Conservation (phyloP, 176 grass and related monocot species). For the Elaeis guineensis region DNA sequence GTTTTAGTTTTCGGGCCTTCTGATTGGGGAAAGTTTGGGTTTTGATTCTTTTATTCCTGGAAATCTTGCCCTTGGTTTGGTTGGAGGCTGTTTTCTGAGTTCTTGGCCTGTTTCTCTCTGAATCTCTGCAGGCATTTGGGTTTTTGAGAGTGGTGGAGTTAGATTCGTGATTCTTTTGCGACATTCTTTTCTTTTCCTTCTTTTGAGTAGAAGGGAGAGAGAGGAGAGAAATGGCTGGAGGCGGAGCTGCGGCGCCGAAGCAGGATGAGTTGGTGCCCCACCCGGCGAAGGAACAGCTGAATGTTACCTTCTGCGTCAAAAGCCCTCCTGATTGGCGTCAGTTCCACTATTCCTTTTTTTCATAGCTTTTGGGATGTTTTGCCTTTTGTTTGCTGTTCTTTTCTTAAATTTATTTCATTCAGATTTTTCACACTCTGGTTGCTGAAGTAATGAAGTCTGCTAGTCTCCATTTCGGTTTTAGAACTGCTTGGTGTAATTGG, state of each 20-base stretch:
- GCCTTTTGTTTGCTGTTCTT: not conserved
- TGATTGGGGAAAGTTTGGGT: too few species aligned
- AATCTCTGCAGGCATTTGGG: too few species aligned
- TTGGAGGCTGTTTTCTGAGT: too few species aligned
- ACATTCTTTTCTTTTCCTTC: too few species aligned
- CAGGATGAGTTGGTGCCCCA: constrained; percentile 82
- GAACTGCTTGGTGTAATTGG: too few species aligned
- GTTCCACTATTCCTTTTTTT: constrained; percentile 9
- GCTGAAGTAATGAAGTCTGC: not conserved
- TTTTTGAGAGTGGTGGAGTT: too few species aligned
- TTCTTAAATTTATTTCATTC: not conserved
- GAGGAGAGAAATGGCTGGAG: constrained; percentile 39
- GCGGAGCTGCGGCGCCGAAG: constrained; percentile 70
- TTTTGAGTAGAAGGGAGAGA: not conserved
- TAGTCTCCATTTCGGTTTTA: not conserved
- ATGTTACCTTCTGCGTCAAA: constrained; percentile 78
- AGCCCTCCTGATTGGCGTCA: constrained; percentile 96
- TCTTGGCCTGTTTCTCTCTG: too few species aligned
- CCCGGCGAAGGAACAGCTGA: constrained; percentile 80
- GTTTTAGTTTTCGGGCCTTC: too few species aligned
- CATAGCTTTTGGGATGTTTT: constrained; percentile 20
- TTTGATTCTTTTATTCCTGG: too few species aligned
- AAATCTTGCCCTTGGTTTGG: too few species aligned
- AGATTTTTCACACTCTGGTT: not conserved
- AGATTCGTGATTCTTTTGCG: too few species aligned